A percentile compares a stretch with the other conserved stretches of the same genome.
Conservation (phyloP, 495 filamentous ascomycete genomes). For the Physcia stellaris region DNA sequence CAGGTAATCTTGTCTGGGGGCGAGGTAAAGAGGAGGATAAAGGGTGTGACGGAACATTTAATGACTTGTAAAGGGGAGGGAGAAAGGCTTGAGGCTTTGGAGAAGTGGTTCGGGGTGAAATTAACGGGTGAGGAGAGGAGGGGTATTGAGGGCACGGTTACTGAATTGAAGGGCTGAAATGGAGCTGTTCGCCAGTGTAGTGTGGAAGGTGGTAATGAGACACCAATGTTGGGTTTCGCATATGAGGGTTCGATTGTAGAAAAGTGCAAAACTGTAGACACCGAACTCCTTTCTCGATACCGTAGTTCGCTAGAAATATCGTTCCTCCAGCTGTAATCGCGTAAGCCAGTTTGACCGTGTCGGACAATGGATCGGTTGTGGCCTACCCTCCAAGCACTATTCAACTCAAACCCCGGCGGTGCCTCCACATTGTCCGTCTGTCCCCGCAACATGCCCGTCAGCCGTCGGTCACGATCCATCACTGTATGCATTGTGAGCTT, state of each 20-base stretch:
- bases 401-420: conserved; percentile 81
- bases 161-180: conserved; percentile 22
- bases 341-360: too few species aligned
- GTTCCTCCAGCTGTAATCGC: conserved; percentile 6
- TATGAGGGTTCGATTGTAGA: not conserved
- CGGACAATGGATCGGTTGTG: too few species aligned
- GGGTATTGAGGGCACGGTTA: conserved; percentile 28
- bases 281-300: too few species aligned
- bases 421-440: conserved; percentile 71
- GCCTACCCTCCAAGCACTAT: conserved; percentile 84
- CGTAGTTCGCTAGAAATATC: conserved; percentile 2
- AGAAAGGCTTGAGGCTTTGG: conserved; percentile 34
- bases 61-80: conserved; percentile 33
- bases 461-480: conserved; percentile 88
- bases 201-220: not conserved
- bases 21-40: conserved; percentile 43
- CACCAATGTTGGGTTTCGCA: not conserved
- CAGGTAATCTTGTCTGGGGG: conserved; percentile 44
- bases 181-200: not conserved
- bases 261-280: too few species aligned
- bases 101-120: conserved; percentile 34
- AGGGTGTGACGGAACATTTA: conserved; percentile 40
- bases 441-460: conserved; percentile 75
- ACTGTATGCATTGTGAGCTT: conserved; percentile 43
- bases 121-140: conserved; percentile 32